phyloP scores from a whole-genome alignment of 352 stramenopile species.

The Phytophthora colocasiae region DNA sequence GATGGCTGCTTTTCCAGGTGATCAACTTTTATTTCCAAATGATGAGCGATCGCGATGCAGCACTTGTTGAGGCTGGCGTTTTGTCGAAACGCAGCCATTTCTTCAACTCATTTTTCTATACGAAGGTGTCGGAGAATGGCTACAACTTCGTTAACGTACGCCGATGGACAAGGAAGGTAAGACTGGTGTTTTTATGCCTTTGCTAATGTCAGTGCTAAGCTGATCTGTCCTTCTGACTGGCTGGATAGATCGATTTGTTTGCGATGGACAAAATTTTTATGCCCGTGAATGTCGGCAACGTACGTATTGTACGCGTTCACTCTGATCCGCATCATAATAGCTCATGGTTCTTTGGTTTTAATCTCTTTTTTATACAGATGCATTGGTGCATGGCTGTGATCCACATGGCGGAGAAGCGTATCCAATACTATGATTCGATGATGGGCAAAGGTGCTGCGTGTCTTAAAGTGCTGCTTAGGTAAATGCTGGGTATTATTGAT shows the following conservation, averaged over 20 bases:
- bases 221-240: not conserved
- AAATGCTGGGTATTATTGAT: not conserved
- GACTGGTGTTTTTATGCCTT: not conserved
- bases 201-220: not conserved
- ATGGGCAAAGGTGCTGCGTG: constrained; percentile 69
- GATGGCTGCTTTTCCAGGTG: constrained; percentile 39
- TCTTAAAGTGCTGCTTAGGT: constrained; percentile 76
- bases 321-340: no score
- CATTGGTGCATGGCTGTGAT: constrained; percentile 91
- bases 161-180: constrained; percentile 85
- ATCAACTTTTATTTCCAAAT: constrained; percentile 92
- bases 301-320: constrained; percentile 33
- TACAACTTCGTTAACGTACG: constrained; percentile 89
- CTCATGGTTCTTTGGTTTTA: no score
- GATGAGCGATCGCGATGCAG: constrained; percentile 74
- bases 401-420: constrained; percentile 89
- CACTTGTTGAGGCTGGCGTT: constrained; percentile 53
- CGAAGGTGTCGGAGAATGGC: constrained; percentile 79
- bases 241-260: constrained; percentile 82
- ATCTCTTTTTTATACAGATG: constrained; percentile 46
- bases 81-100: constrained; percentile 76
- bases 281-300: constrained; percentile 87
- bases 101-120: constrained; percentile 91
- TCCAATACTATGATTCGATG: constrained; percentile 92
- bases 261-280: constrained; percentile 92